phyloP scores from a whole-genome alignment of 1,139 yeast species.

The Lodderomyces jiufengensis region DNA sequence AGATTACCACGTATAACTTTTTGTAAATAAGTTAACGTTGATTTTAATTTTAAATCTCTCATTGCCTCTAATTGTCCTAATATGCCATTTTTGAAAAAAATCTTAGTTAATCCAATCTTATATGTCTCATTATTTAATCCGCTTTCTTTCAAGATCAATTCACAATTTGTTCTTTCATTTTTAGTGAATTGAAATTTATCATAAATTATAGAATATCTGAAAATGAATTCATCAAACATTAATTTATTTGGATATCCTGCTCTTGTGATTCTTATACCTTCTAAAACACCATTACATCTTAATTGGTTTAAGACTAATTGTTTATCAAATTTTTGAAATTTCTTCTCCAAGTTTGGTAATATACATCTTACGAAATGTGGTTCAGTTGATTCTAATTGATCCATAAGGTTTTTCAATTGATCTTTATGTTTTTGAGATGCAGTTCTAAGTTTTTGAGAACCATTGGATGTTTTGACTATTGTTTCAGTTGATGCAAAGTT shows the following conservation, averaged over 20 bases:
- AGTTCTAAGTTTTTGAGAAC: slow-evolving; percentile 52
- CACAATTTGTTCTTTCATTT: slow-evolving; percentile 61
- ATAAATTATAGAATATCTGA: slow-evolving; percentile 67
- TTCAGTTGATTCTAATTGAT: slow-evolving; percentile 72
- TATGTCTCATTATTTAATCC: slow-evolving; percentile 61
- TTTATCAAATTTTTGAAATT: slow-evolving; percentile 70
- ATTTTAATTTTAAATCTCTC: slow-evolving; percentile 63
- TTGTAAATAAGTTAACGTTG: slow-evolving; percentile 60
- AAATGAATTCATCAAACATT: slow-evolving; percentile 74
- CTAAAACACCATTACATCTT: slow-evolving; percentile 95
- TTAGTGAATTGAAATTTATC: slow-evolving; percentile 45
- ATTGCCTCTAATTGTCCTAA: slow-evolving; percentile 79
- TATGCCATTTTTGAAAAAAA: slow-evolving; percentile 93
- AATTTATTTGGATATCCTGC: slow-evolving; percentile 96
- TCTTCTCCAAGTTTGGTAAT: slow-evolving; percentile 78
- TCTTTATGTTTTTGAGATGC: slow-evolving; percentile 86
- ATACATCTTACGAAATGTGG: slow-evolving; percentile 98
- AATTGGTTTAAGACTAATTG: slow-evolving; percentile 80
- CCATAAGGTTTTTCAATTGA: slow-evolving; percentile 70
- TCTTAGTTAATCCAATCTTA: slow-evolving; percentile 80
- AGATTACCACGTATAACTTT: slow-evolving; percentile 63
- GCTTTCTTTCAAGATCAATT: slow-evolving; percentile 58
- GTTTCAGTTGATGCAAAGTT: slow-evolving; percentile 16
- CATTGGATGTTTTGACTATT: slow-evolving; percentile 8
- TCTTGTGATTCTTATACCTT: slow-evolving; percentile 95